These are phyloP conservation scores for Setomelanomma holmii DNA, from an alignment of 2,329 filamentous ascomycete genomes.

Conservation along the genomic window DNA sequence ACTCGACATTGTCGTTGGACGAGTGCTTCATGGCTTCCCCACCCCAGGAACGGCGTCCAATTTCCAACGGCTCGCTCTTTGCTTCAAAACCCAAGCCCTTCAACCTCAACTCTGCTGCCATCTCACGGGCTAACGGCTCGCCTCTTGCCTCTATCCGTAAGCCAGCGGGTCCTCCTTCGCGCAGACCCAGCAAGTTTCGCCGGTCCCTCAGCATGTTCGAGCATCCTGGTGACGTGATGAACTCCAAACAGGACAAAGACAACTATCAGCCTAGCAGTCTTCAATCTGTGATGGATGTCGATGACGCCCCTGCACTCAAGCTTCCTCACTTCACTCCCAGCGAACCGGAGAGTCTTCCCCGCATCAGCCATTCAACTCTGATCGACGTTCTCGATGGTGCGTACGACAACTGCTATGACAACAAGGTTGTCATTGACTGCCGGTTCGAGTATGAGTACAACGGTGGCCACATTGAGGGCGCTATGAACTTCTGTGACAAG, in stretches of 20 bases:
- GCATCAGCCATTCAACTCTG: conserved; percentile 83
- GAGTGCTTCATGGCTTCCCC: conserved; percentile 86
- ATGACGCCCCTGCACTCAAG: conserved; percentile 74
- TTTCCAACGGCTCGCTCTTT: conserved; percentile 60
- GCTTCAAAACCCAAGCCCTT: conserved; percentile 72
- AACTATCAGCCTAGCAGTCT: conserved; percentile 65
- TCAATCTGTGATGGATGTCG: conserved; percentile 82
- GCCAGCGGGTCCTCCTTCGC: conserved; percentile 66
- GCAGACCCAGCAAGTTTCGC: conserved; percentile 78
- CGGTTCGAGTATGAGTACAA: conserved; percentile 99
- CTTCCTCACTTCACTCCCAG: conserved; percentile 88
- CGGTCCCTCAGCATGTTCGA: conserved; percentile 98
- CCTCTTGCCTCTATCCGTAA: conserved; percentile 75
- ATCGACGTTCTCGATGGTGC: conserved; percentile 87
- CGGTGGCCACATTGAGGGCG: conserved; percentile 91
- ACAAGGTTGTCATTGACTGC: conserved; percentile 91
- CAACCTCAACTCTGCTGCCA: conserved; percentile 60
- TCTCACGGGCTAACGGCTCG: conserved; percentile 72
- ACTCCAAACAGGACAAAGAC: conserved; percentile 69
- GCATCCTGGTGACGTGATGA: conserved; percentile 85
- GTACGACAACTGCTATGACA: conserved; percentile 76
- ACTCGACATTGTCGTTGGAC: conserved; percentile 72
- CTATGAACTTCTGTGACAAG: conserved; percentile 97
- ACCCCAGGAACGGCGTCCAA: conserved; percentile 70
- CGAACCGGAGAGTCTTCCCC: conserved; percentile 83